Percentiles rank a stretch among this genome's conserved stretches.
phyloP scores from a whole-genome alignment of 257 asterid genomes.

The Solanum gracilifrons region DNA sequence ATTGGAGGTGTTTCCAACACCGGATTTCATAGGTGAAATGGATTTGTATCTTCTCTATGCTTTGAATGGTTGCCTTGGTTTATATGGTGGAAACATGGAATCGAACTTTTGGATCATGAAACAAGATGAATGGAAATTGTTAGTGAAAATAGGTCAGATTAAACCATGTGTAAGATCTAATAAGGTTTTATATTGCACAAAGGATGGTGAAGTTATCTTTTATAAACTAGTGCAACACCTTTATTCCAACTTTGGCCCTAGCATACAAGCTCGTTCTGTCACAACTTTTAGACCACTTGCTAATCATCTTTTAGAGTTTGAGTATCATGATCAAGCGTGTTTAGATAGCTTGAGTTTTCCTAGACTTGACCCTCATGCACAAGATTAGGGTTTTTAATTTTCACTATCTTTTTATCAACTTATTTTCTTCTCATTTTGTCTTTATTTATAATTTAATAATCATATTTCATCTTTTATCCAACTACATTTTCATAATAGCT shows the following conservation, averaged over 20 bases:
- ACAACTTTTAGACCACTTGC: no score
- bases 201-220: neutral
- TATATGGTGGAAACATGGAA: neutral
- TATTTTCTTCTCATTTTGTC: no score
- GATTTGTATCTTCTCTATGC: no score
- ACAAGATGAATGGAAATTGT: neutral
- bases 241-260: neutral
- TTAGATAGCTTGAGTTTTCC: neutral
- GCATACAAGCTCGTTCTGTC: neutral
- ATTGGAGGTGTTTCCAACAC: no score
- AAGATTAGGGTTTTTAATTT: no score
- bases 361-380: neutral
- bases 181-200: neutral
- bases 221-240: neutral
- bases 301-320: neutral
- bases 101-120: neutral
- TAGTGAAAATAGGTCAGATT: neutral
- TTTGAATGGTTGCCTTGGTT: neutral
- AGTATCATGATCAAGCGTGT: neutral
- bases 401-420: no score
- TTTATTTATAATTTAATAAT: no score
- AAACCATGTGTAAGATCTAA: neutral
- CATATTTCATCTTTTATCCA: no score
- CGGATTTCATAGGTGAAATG: no score
- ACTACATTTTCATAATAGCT: no score